These are phyloP conservation scores for Wickerhamomyces canadensis DNA, from an alignment of 805 yeast genomes.

Conservation along the genomic window DNA sequence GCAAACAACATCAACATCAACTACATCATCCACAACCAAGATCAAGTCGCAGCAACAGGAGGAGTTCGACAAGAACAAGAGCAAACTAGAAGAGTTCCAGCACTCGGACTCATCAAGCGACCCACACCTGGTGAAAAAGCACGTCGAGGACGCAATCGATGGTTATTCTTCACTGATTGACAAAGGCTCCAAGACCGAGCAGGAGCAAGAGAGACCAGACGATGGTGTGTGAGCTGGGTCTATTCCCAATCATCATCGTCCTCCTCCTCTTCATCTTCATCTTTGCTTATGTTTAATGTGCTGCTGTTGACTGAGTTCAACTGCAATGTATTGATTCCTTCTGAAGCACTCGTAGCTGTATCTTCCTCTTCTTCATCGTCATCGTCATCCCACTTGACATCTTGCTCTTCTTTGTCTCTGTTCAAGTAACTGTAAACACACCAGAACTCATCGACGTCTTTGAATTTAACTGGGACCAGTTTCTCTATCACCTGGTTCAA, in stretches of 20 bases:
- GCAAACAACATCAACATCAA: too few species aligned
- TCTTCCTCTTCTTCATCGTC: constrained; percentile 29
- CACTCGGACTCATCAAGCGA: too few species aligned
- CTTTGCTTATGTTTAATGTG: constrained; percentile 28
- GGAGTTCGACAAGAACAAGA: constrained; percentile 6
- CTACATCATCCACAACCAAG: too few species aligned
- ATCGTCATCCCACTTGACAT: constrained; percentile 14
- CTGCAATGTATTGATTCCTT: constrained; percentile 30
- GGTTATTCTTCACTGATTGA: constrained; percentile 10
- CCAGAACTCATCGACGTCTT: background rate
- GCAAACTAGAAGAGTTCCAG: constrained; percentile 9
- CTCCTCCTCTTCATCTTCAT: constrained; percentile 31
- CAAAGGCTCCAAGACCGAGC: constrained; percentile 17
- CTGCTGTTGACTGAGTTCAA: constrained; percentile 33
- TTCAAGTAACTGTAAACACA: background rate
- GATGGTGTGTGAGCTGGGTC: constrained; percentile 18
- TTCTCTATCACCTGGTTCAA: constrained; percentile 40
- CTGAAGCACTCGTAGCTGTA: constrained; percentile 29
- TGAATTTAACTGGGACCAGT: constrained; percentile 50
- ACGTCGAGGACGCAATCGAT: constrained; percentile 13
- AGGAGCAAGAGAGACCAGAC: constrained; percentile 23
- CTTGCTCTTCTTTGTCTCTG: background rate
- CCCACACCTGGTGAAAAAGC: constrained; percentile 1
- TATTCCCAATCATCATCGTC: constrained; percentile 64
- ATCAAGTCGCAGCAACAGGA: constrained; percentile 9